Percentiles rank a stretch among this genome's conserved stretches.
These are phyloP conservation scores for Paecilomyces dactylethromorphus DNA, from an alignment of 2,329 filamentous ascomycete species.

Conservation along the genomic window DNA sequence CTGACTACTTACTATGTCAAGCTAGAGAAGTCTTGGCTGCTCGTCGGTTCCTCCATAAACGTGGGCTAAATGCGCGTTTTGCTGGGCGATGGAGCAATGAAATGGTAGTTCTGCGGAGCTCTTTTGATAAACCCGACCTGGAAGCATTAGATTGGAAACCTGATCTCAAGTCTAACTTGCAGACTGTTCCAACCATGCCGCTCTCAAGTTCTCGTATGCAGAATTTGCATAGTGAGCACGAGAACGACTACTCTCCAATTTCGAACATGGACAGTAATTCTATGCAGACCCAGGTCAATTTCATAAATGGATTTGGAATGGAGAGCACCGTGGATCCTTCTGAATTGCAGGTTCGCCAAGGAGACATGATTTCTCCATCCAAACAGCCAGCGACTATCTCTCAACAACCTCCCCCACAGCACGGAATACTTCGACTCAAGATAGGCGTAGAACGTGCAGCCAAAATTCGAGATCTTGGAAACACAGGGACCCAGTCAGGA, in stretches of 20 bases:
- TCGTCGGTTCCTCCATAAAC: slow-evolving; percentile 22
- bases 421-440: slow-evolving; percentile 13
- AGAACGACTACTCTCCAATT: neutral
- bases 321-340: slow-evolving; percentile 4
- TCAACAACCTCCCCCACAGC: neutral
- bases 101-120: slow-evolving; percentile 12
- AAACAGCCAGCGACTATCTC: neutral
- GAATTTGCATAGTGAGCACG: neutral
- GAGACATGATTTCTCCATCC: slow-evolving; percentile 1
- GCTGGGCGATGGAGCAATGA: slow-evolving; percentile 28
- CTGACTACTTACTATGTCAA: slow-evolving; percentile 23
- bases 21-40: slow-evolving; percentile 23
- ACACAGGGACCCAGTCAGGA: neutral
- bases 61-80: slow-evolving; percentile 18
- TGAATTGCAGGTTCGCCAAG: slow-evolving; percentile 6
- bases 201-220: neutral
- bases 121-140: slow-evolving; percentile 1
- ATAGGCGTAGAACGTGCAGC: slow-evolving; percentile 16
- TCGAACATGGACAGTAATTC: neutral
- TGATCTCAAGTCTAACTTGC: neutral
- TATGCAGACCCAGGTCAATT: slow-evolving; percentile 1
- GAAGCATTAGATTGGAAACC: slow-evolving; percentile 14
- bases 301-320: slow-evolving; percentile 8
- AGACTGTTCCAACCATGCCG: neutral
- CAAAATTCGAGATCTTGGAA: slow-evolving; percentile 8